Conservation (phyloP, 805 yeast genomes). For the Clavispora vitiphila region DNA sequence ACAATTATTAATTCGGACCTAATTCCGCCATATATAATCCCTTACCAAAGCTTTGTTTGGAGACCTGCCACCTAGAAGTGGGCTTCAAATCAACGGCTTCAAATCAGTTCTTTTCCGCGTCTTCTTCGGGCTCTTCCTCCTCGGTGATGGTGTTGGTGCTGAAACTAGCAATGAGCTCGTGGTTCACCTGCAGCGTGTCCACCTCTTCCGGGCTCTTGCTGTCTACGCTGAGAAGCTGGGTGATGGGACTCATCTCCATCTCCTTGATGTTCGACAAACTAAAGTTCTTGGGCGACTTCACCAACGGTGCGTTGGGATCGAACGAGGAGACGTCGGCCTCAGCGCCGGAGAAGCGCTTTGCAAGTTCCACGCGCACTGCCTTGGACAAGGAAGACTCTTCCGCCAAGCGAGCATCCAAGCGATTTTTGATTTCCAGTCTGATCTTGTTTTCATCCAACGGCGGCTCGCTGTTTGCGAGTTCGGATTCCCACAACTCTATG, state of each 20-base stretch:
- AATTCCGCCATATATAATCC: too few relatives aligned
- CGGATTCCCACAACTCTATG: conserved; percentile 5
- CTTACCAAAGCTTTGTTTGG: too few relatives aligned
- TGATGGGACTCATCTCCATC: conserved; percentile 29
- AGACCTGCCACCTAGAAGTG: too few relatives aligned
- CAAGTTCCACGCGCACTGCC: conserved; percentile 30
- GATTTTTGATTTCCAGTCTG: conserved; percentile 5
- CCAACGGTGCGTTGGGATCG: conserved; percentile 17
- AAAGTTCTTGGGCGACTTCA: conserved; percentile 39
- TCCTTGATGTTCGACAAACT: conserved; percentile 33
- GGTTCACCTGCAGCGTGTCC: conserved; percentile 4
- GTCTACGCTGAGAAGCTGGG: conserved; percentile 25
- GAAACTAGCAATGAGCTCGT: conserved; percentile 24
- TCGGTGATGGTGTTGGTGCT: conserved; percentile 36
- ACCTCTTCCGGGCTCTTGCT: conserved; percentile 4
- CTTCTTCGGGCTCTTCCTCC: conserved; percentile 34
- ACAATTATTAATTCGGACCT: too few relatives aligned
- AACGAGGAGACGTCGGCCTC: not conserved
- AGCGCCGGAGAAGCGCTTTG: conserved; percentile 13
- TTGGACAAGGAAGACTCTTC: conserved; percentile 29
- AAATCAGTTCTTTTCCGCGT: too few relatives aligned
- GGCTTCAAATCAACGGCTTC: too few relatives aligned
- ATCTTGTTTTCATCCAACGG: not conserved
- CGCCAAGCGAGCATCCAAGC: conserved; percentile 4
- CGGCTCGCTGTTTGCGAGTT: conserved; percentile 4